phyloP scores from a whole-genome alignment of 768 basidiomycete species.

The Boletus edulis region DNA sequence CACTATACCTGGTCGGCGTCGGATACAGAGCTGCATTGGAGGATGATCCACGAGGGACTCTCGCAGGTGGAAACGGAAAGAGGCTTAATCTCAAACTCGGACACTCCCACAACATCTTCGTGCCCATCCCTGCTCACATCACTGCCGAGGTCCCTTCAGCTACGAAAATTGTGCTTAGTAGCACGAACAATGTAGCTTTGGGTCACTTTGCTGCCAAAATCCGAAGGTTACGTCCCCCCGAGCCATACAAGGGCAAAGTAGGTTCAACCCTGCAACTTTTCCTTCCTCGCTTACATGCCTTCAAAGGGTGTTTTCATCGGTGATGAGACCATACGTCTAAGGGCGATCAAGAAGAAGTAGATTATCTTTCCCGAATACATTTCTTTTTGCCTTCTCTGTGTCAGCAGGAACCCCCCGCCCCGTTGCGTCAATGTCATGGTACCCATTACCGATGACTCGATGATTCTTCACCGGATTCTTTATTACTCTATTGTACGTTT shows the following conservation, averaged over 20 bases:
- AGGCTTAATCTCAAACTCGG: constrained; percentile 90
- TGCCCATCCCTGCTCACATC: constrained; percentile 81
- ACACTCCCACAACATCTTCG: constrained; percentile 82
- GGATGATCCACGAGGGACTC: constrained; percentile 63
- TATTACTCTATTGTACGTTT: background rate
- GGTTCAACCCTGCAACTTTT: constrained; percentile 24
- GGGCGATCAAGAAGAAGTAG: constrained; percentile 95
- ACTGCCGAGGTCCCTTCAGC: constrained; percentile 76
- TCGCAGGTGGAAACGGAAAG: constrained; percentile 57
- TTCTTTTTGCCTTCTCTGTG: background rate
- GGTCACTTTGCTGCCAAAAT: constrained; percentile 89
- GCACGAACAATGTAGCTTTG: constrained; percentile 85
- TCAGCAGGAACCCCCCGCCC: background rate
- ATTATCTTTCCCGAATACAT: constrained; percentile 15
- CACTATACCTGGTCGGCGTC: constrained; percentile 89
- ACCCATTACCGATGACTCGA: background rate
- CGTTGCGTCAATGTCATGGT: background rate
- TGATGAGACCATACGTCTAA: constrained; percentile 88
- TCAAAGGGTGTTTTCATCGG: constrained; percentile 89
- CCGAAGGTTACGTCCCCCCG: constrained; percentile 81
- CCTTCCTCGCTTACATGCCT: constrained; percentile 1
- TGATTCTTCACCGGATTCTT: background rate
- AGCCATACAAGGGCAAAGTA: constrained; percentile 98
- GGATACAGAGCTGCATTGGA: constrained; percentile 91
- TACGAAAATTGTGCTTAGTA: constrained; percentile 79